Percentiles rank a stretch among this genome's conserved stretches.
Evolutionary conservation across 352 stramenopile genomes (phyloP).

Genomic region (Salisapilia sapeloensis): DNA sequence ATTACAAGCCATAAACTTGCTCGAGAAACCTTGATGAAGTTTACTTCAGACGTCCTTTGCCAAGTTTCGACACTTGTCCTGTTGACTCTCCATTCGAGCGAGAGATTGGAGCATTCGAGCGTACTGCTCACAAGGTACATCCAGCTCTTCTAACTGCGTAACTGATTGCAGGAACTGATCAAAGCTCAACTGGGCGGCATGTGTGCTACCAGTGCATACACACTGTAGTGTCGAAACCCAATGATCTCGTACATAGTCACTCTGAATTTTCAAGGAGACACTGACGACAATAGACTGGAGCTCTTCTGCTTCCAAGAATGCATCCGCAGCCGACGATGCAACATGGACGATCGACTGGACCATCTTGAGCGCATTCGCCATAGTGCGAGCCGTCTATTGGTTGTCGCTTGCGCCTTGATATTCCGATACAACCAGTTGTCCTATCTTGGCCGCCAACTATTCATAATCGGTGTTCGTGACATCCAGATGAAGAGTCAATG

Average conservation of each 20-base stretch:
- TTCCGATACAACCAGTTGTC: constrained; percentile 59
- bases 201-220: constrained; percentile 30
- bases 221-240: constrained; percentile 71
- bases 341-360: constrained; percentile 66
- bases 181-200: constrained; percentile 27
- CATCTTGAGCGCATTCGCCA: constrained; percentile 73
- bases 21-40: constrained; percentile 48
- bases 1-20: constrained; percentile 63
- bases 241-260: constrained; percentile 68
- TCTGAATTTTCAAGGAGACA: constrained; percentile 43
- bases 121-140: constrained; percentile 50
- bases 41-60: constrained; percentile 36
- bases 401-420: constrained; percentile 16
- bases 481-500: constrained; percentile 5
- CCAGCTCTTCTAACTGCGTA: constrained; percentile 37
- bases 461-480: constrained; percentile 47
- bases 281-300: constrained; percentile 24
- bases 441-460: constrained; percentile 55
- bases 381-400: constrained; percentile 45
- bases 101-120: constrained; percentile 51
- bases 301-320: constrained; percentile 34
- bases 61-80: constrained; percentile 28
- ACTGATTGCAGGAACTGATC: constrained; percentile 52
- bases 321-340: constrained; percentile 34
- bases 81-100: constrained; percentile 31